Evolutionary conservation across 176 grass and related monocot genomes (phyloP), one percentile per base, ranked within the genome.

Genomic region (Eragrostis curvula): DNA sequence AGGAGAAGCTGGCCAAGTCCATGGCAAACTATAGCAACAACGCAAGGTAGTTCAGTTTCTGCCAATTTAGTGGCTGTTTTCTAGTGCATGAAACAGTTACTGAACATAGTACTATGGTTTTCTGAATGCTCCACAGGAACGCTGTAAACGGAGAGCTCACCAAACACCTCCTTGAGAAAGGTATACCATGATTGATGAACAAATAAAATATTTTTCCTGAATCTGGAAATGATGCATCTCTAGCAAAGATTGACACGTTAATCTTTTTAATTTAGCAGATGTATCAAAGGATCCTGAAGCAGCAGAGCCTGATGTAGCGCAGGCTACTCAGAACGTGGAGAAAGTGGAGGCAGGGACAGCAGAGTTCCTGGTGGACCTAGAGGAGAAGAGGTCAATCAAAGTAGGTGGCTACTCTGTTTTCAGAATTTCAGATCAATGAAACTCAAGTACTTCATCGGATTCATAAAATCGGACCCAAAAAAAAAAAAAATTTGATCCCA

Each of bases 351-450:
- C 85, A 70, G 96, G 96, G 52, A 99, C 96, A 3, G 91, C 93
- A 56, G 91, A 94, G 78, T 96, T 84, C 51, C 91, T 99, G 1
- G 73, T 94, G 23, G 16, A 94, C 15, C 58, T 99, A 0, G 96
- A 99, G 71, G 90, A 80, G 6, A 91, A 81, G 32, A 86, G 96
- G 47, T 99, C 96, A 11, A 99, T 99, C 17, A 99, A 99, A 90
- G 90, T 94, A 66, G 11, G 86, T 40, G 44, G 23, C 40, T 57
- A 43, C 20, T 28, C 17, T 0, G 21, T 11, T 0, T 23, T 13
- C 20, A 45, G 0, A 55, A 8, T 1, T 36, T 36, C 32, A 36
- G 32, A 36, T 36, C 32, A 36, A 36, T 36, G 32, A 36, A 36
- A 2, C 32, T 2, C 32, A 36, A 36, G 32, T 36, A 36, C n/a